A percentile compares a stretch with the other conserved stretches of the same genome.
Evolutionary conservation across 306 rosid species (phyloP).

Genomic region (Crotalaria pallida): DNA sequence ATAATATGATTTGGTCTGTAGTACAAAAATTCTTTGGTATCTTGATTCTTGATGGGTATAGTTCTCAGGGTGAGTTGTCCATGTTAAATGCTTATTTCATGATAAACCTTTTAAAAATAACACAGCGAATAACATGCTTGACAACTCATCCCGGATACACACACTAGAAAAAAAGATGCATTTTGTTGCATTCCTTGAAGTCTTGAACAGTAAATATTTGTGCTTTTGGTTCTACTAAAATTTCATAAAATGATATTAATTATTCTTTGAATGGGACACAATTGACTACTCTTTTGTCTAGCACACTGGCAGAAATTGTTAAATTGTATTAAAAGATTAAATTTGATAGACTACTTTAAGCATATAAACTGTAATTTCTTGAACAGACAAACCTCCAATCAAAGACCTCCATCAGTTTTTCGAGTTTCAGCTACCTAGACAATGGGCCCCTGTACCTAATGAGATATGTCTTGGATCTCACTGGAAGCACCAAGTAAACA

Average conservation of each 20-base stretch:
- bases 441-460: conserved; percentile 80
- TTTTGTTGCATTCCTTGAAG: no score
- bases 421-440: conserved; percentile 89
- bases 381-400: conserved; percentile 77
- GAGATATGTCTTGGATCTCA: conserved; percentile 81
- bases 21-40: background rate
- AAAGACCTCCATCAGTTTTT: conserved; percentile 81
- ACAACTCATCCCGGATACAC: no score
- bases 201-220: background rate
- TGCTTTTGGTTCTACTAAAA: background rate
- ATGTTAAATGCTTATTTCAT: no score
- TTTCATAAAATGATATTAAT: background rate
- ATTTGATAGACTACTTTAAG: background rate
- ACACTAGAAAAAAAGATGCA: no score
- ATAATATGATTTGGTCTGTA: conserved; percentile 5
- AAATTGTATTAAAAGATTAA: background rate
- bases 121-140: no score
- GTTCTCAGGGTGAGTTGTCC: no score
- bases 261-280: background rate
- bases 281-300: background rate
- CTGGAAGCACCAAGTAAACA: conserved; percentile 54
- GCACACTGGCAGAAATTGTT: background rate
- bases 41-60: no score
- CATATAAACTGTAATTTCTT: conserved; percentile 11
- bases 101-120: no score